Evolutionary conservation across 192 early-diverging fungal genomes (phyloP), one percentile per base, ranked within the genome.

Genomic region (Entophlyctis helioformis): DNA sequence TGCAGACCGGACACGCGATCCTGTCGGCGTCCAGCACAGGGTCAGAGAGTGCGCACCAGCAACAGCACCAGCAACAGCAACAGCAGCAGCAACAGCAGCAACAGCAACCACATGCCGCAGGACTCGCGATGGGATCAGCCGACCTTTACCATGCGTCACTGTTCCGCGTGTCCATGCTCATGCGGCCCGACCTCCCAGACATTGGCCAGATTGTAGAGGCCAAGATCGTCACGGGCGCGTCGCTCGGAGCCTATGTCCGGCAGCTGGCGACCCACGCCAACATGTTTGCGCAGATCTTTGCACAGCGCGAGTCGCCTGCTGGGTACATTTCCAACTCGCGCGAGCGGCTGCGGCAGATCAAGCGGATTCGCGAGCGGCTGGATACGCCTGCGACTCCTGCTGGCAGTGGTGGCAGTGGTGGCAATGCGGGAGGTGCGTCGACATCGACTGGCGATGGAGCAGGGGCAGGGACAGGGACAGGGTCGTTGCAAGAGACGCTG

Each of bases 341-440:
- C 32, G 86, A 87, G 43, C 72, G 95, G n/a, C 52, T 98, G 53
- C 73, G 82, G 36, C 87, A 90, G 49, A 91, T 98, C 61, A 91
- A 88, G 59, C 71, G 83, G 32, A 71, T 95, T 19, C 74, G 72
- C 25, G 74, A 78, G 35, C 54, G 82, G 28, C 23, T 36, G n/a
- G n/a, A n/a, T n/a, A n/a, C n/a, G n/a, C n/a, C n/a, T n/a, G n/a
- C n/a, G n/a, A n/a, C n/a, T n/a, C n/a, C n/a, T n/a, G n/a, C n/a
- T n/a, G n/a, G n/a, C n/a, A n/a, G n/a, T n/a, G n/a, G n/a, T n/a
- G n/a, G n/a, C n/a, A n/a, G n/a, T n/a, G n/a, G n/a, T n/a, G n/a
- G n/a, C n/a, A n/a, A n/a, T n/a, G n/a, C n/a, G n/a, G n/a, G n/a
- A n/a, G n/a, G n/a, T n/a, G n/a, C n/a, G n/a, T n/a, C n/a, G n/a